phyloP scores from a whole-genome alignment of 2,329 filamentous ascomycete genomes.

The Apiospora malaysiana region DNA sequence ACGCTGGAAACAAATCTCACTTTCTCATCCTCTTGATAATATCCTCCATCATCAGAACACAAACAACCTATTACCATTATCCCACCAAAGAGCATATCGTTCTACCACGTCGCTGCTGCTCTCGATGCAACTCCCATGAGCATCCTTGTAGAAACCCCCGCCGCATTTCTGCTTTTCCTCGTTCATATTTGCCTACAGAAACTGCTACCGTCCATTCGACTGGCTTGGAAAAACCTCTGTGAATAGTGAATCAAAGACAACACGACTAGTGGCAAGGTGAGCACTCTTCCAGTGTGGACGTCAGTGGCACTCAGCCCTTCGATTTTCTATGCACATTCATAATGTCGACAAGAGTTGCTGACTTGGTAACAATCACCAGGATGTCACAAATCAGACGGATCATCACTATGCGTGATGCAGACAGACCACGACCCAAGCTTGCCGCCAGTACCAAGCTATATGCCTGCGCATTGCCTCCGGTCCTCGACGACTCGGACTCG shows the following conservation, averaged over 20 bases:
- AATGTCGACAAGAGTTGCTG: background rate
- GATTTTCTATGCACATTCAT: no score
- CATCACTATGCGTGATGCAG: background rate
- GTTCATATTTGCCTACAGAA: no score
- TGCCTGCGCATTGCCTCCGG: background rate
- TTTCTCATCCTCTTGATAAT: background rate
- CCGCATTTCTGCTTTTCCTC: no score
- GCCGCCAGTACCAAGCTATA: background rate
- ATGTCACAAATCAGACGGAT: background rate
- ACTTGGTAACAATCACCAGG: background rate
- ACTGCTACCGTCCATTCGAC: no score
- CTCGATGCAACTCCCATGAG: no score
- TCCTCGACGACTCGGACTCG: background rate
- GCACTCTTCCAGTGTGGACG: no score
- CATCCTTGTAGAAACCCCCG: no score
- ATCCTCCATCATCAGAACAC: background rate
- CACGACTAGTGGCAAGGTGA: no score
- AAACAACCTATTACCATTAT: background rate
- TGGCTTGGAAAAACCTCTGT: no score
- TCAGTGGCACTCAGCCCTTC: no score
- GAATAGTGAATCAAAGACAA: no score
- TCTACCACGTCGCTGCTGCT: background rate
- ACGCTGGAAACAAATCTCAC: background rate
- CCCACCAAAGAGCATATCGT: background rate
- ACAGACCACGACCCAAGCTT: background rate